A percentile compares a stretch with the other conserved stretches of the same genome.
These are phyloP conservation scores for Phallus indusiatus DNA, from an alignment of 768 basidiomycete species.

Conservation along the genomic window DNA sequence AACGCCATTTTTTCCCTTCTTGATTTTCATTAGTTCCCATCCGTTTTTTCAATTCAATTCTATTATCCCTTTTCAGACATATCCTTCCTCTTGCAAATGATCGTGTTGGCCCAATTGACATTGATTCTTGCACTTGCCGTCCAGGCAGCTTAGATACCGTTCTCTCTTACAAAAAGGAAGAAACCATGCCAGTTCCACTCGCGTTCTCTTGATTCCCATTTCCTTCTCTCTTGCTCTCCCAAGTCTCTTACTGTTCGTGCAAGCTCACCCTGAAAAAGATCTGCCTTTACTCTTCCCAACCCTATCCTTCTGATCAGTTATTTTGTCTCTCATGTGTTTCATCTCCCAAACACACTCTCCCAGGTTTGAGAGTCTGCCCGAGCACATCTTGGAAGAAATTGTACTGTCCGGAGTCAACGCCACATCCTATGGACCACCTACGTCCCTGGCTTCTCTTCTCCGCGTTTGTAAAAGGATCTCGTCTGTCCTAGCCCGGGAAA, in stretches of 20 bases:
- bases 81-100: not conserved
- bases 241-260: not conserved
- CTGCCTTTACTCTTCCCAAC: not conserved
- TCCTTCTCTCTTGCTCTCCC: not conserved
- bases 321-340: not conserved
- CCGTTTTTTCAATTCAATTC: not conserved
- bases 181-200: not conserved
- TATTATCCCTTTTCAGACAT: not conserved
- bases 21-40: not conserved
- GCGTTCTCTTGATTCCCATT: not conserved
- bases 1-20: not conserved
- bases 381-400: slow-evolving; percentile 42
- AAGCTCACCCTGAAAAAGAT: not conserved
- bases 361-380: slow-evolving; percentile 25
- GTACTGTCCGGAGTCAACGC: slow-evolving; percentile 36
- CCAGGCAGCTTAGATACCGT: not conserved
- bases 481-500: slow-evolving; percentile 20
- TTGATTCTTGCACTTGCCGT: not conserved
- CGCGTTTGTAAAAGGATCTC: slow-evolving; percentile 33
- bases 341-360: not conserved
- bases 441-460: slow-evolving; percentile 39
- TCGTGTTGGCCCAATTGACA: not conserved
- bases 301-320: not conserved
- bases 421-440: slow-evolving; percentile 38
- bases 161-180: not conserved